Evolutionary conservation across 2,329 filamentous ascomycete genomes (phyloP), one percentile per base, ranked within the genome.

Genomic region (Cercospora canescens): DNA sequence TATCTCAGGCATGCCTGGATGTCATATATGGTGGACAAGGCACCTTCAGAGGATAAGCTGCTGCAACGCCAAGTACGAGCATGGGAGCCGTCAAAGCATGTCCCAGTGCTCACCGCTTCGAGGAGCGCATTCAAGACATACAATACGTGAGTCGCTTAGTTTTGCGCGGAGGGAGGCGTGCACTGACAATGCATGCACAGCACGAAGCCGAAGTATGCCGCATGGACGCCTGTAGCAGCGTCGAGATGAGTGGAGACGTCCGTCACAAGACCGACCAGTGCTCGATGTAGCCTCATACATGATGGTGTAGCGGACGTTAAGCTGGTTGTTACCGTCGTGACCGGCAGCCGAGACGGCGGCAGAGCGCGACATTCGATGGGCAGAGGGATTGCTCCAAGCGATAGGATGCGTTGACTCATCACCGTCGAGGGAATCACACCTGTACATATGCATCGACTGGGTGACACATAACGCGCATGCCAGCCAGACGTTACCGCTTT

Each of bases 51-150:
- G 76, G 95, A 99, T 78, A 83, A 89, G 60, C 79, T 95, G 69
- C 76, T 96, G 69, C 86, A 88, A 74, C 82, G 88, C 60, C 85
- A 88, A 72, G 80, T 88, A 55, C 87, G 93, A 69, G 79, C 84
- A 39, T 98, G 94, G 91, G 93, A 97, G 79, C 85, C 89, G 66
- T 84, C 85, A 64, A 85, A 90, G 75, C 87, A 94, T 76, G 83
- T 89, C 69, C 89, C 91, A 69, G 95, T 92, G 79, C 83, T 88
- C 73, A 97, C 95, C 30, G 82, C 85, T 76, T 90, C 86, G 68
- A 87, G 91, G 69, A 92, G 87, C 66, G 94, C 93, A 45, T 99
- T 89, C 85, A 96, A 92, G 85, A 88, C 95, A 35, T 99, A 97
- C 82, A 97, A 85, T 83, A 99, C 95, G 94, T 98, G 81, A 80